phyloP scores from a whole-genome alignment of 1,284 basidiomycete genomes.

The Filobasidium uniguttulatum region DNA sequence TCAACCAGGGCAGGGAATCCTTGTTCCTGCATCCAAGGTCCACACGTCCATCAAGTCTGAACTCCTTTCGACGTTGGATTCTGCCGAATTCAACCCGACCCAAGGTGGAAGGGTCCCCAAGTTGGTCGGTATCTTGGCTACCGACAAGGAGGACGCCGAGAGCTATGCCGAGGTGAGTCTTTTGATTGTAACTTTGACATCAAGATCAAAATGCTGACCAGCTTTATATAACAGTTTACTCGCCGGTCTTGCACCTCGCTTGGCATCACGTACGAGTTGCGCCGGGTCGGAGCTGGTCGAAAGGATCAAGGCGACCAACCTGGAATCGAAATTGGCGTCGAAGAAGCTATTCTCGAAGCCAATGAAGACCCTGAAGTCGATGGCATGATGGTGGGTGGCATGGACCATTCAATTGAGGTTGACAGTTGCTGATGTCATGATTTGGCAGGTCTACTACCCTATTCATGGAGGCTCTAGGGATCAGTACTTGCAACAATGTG shows the following conservation, averaged over 20 bases:
- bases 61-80: slow-evolving; percentile 25
- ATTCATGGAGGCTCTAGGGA: slow-evolving; percentile 85
- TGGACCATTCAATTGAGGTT: too few species aligned
- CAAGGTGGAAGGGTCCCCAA: slow-evolving; percentile 42
- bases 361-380: slow-evolving; percentile 74
- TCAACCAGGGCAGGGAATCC: slow-evolving; percentile 25
- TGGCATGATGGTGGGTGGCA: slow-evolving; percentile 69
- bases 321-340: slow-evolving; percentile 58
- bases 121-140: slow-evolving; percentile 84
- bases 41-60: slow-evolving; percentile 36
- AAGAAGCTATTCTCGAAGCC: slow-evolving; percentile 87
- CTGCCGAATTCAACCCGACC: slow-evolving; percentile 21
- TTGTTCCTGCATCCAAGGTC: slow-evolving; percentile 36
- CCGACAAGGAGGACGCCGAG: slow-evolving; percentile 69
- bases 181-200: neutral
- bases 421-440: slow-evolving; percentile 40
- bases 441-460: slow-evolving; percentile 67
- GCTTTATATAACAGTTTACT: slow-evolving; percentile 51
- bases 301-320: slow-evolving; percentile 33
- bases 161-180: slow-evolving; percentile 60
- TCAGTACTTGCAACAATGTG: slow-evolving; percentile 88
- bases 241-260: slow-evolving; percentile 77
- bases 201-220: too few species aligned
- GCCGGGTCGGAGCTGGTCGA: slow-evolving; percentile 47
- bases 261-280: slow-evolving; percentile 73